Percentiles rank a stretch among this genome's conserved stretches.
Conservation (phyloP, 2,329 filamentous ascomycete species). For the Pseudopyricularia javanii region DNA sequence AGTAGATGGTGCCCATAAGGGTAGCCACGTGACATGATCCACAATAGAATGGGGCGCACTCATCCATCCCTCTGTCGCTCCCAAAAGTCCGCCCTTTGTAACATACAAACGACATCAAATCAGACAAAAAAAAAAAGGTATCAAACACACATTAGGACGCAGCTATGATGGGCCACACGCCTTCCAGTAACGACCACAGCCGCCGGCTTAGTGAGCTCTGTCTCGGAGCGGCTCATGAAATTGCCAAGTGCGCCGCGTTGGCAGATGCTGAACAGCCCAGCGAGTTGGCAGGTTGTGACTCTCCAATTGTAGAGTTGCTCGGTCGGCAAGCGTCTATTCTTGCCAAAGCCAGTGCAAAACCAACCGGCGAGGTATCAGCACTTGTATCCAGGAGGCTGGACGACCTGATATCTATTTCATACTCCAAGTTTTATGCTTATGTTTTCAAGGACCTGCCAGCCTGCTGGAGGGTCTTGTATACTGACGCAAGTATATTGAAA, state of each 20-base stretch:
- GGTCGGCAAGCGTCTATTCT: conserved; percentile 8
- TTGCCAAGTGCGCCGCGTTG: conserved; percentile 4
- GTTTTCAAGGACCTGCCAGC: conserved; percentile 53
- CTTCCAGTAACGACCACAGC: background rate
- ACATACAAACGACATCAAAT: no score
- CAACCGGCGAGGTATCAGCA: background rate
- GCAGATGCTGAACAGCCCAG: background rate
- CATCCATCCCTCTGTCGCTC: no score
- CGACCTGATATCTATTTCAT: conserved; percentile 46
- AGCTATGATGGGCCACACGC: background rate
- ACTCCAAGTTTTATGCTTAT: conserved; percentile 57
- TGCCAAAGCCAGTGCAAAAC: background rate
- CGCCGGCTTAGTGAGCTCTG: conserved; percentile 4
- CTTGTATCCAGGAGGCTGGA: conserved; percentile 31
- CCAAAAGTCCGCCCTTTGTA: no score
- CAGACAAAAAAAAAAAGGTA: no score
- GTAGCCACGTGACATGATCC: no score
- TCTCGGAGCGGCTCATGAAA: conserved; percentile 6
- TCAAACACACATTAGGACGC: no score
- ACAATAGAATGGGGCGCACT: no score
- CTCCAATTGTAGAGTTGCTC: conserved; percentile 10
- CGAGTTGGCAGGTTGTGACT: conserved; percentile 7
- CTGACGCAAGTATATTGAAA: conserved; percentile 55
- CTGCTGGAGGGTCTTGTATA: conserved; percentile 61
- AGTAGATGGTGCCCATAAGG: no score